A percentile compares a stretch with the other conserved stretches of the same genome.
Conservation (phyloP, 805 yeast species). For the Ogataea pilisensis region DNA sequence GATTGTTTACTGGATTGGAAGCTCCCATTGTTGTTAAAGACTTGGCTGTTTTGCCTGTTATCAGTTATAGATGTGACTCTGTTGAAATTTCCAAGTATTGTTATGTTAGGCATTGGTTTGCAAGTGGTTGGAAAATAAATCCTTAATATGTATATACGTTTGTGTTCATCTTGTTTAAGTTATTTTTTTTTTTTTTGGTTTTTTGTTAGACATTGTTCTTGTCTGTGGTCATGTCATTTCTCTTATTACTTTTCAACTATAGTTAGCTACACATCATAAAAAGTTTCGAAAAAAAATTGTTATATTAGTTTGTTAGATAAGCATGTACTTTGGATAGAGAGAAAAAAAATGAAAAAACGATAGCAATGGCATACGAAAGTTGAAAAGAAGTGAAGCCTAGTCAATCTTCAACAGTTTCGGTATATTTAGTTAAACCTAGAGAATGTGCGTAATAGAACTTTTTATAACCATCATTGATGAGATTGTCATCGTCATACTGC, state of each 20-base stretch:
- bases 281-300: too few relatives aligned
- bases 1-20: conserved; percentile 15
- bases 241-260: too few relatives aligned
- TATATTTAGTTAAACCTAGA: conserved; percentile 9
- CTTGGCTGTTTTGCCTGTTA: conserved; percentile 13
- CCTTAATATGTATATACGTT: not conserved
- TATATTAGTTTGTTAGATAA: too few relatives aligned
- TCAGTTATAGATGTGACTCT: conserved; percentile 12
- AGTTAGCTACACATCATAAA: too few relatives aligned
- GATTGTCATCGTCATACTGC: conserved; percentile 4
- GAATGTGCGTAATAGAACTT: conserved; percentile 27
- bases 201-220: too few relatives aligned
- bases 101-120: conserved; percentile 14
- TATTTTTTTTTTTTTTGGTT: too few relatives aligned
- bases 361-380: too few relatives aligned
- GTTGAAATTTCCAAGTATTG: conserved; percentile 28
- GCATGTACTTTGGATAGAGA: too few relatives aligned
- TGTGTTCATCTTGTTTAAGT: too few relatives aligned
- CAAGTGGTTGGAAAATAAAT: conserved; percentile 18
- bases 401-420: not conserved
- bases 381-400: too few relatives aligned
- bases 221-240: too few relatives aligned
- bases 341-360: not conserved
- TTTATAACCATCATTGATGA: conserved; percentile 10
- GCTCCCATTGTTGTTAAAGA: conserved; percentile 17